Base-by-base conservation (phyloP, 768 basidiomycete species). In the Panaeolus cyanescens region DNA sequence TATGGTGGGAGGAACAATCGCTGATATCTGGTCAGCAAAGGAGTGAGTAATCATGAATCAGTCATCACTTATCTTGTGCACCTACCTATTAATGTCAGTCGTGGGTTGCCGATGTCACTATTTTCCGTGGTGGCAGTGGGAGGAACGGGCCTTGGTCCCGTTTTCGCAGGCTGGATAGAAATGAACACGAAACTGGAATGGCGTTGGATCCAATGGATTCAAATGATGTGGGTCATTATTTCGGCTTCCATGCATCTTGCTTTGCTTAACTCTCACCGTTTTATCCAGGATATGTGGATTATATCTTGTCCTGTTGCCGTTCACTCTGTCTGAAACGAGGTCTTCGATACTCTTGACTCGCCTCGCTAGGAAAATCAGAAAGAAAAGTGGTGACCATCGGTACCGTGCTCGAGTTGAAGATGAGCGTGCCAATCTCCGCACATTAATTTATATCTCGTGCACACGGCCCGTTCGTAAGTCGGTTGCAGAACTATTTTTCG, bases 41-140 rank as follows among this genome's bases (percentile, higher is more conserved):
- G 84, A 90, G 88, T 89, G 63, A 64, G 80, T 66, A n/a, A 40
- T 36, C 34, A 30, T 36, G 4, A 37, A 25, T 17, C 10, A 2
- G 54, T 59, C 13, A 32, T 22, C 59, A 8, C 25, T 10, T 19
- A 22, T 54, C 55, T 10, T 36, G 15, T 37, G 54, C 34, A 55
- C 15, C 4, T 25, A 32, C 28, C 17, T 37, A 25, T 42, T 55
- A 53, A 22, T 59, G 15, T 9, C 59, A 92, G 90, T 54, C 90
- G 92, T 3, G 91, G 91, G 1, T 67, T 89, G 1, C 92, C 92
- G 0, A 93, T 94, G 91, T 79, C 89, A 0, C 68, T 90, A 1
- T 96, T 92, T 70, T 78, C 90, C 0, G 65, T 86, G 4, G 75
- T 79, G 0, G 89, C 86, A 0, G 68, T 93, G 9, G 82, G 81